Base-by-base conservation (phyloP, 345 rosid species). In the Orychophragmus violaceus region DNA sequence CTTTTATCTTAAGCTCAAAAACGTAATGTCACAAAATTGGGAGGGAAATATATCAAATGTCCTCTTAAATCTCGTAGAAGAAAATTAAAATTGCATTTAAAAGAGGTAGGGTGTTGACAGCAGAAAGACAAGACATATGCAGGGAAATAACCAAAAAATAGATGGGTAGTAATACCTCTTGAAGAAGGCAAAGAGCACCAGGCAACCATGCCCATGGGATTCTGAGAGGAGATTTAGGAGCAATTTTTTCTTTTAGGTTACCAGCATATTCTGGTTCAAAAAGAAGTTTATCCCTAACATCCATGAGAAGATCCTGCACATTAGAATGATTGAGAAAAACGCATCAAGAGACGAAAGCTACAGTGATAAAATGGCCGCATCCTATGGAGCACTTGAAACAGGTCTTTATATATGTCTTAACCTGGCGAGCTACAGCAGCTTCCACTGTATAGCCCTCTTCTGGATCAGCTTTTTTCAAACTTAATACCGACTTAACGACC, bases 261-360 rank as follows among this genome's bases (percentile, higher is more conserved):
- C 99, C 99, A 68, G 97, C 89, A 80, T 90, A 94, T 64, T 88
- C 99, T 63, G 96, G 85, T 74, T 90, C 99, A 71, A 94, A 94
- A 27, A 94, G 95, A 70, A 94, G 92, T 72, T 94, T 94, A 69
- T 90, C 97, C 75, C 97, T 87, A 61, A 87, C 75, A 75, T 94
- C 96, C 95, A 86, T 84, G 49, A 94, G 82, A 72, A 94, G 88
- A 70, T 87, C 89, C 97, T 90, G 80, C 66, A 68, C 71, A 28
- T 36, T 48, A 72, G 18, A 41, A 45, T 35, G 36, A 60, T 5
- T 16, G 16, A 35, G 25, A 22, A 24, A 18, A 55, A 12, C 1
- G 3, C 39, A 22, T 70, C 7, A 55, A 44, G 28, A 53, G 11
- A 61, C 42, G 48, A 8, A 52, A 36, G 46, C 49, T 25, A 0